phyloP scores from a whole-genome alignment of 140 eudicot genomes.

The Senecio squalidus region DNA sequence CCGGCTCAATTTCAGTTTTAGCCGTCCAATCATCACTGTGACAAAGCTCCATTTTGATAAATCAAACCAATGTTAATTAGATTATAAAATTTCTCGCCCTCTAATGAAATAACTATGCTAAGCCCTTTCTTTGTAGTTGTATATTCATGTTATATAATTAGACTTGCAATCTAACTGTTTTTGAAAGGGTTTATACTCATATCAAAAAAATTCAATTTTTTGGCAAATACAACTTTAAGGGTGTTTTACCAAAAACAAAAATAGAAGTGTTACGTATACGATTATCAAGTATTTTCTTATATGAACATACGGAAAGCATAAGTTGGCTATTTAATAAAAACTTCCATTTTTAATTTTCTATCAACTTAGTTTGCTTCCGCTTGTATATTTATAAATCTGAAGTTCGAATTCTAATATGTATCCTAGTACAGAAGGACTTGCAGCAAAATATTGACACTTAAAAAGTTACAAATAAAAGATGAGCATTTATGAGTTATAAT shows the following conservation, averaged over 20 bases:
- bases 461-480: no score
- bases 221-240: not conserved
- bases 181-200: no score
- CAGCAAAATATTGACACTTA: no score
- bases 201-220: no score
- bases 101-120: constrained; percentile 7
- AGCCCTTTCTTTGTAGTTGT: not conserved
- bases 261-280: no score
- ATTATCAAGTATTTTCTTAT: not conserved
- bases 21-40: constrained; percentile 49
- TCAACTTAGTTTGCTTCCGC: not conserved
- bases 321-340: not conserved
- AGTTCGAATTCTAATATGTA: not conserved
- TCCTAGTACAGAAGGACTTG: not conserved
- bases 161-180: no score
- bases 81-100: constrained; percentile 5
- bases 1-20: constrained; percentile 32
- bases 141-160: no score
- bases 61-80: constrained; percentile 23
- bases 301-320: not conserved
- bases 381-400: not conserved
- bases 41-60: constrained; percentile 25
- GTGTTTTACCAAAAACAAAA: not conserved
- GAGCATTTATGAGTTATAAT: constrained; percentile 3
- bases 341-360: constrained; percentile 5